Percentiles rank a stretch among this genome's conserved stretches.
These are phyloP conservation scores for Talaromyces proteolyticus DNA, from an alignment of 495 filamentous ascomycete species.

Conservation along the genomic window DNA sequence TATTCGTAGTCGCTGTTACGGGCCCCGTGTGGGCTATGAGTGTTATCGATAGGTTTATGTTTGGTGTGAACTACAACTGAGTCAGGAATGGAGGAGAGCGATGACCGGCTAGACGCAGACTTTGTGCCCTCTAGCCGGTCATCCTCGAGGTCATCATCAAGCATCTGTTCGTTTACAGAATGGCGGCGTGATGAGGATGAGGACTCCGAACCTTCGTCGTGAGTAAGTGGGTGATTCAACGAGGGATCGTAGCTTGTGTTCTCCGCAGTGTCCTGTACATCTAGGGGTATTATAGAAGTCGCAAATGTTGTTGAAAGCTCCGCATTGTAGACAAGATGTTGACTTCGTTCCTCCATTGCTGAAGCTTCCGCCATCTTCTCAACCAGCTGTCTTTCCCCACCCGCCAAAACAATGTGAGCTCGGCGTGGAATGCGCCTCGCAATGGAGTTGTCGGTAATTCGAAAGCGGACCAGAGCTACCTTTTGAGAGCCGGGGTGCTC, in stretches of 20 bases:
- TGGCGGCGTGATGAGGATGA: constrained; percentile 30
- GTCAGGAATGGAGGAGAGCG: constrained; percentile 34
- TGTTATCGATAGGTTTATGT: constrained; percentile 14
- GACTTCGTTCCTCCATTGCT: constrained; percentile 10
- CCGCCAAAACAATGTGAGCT: too few relatives aligned
- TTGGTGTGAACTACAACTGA: constrained; percentile 28
- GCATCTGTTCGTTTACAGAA: constrained; percentile 22
- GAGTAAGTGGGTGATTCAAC: constrained; percentile 14
- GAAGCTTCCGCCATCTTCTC: constrained; percentile 10
- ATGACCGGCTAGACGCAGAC: constrained; percentile 37
- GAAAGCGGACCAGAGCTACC: background rate
- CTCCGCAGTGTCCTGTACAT: constrained; percentile 9
- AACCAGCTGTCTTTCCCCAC: constrained; percentile 8
- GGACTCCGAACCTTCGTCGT: constrained; percentile 30
- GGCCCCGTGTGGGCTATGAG: background rate
- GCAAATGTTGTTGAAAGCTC: background rate
- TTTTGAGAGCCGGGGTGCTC: too few relatives aligned
- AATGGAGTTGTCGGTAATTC: background rate
- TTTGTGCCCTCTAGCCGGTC: constrained; percentile 20
- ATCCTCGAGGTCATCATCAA: constrained; percentile 23
- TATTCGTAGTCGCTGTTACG: constrained; percentile 11
- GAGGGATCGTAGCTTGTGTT: constrained; percentile 14
- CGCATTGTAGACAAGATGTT: background rate
- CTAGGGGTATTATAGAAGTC: constrained; percentile 7
- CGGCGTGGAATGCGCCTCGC: background rate